Evolutionary conservation across 2,329 filamentous ascomycete species (phyloP), one percentile per base, ranked within the genome.

Genomic region (Ceratocystiopsis sp.): DNA sequence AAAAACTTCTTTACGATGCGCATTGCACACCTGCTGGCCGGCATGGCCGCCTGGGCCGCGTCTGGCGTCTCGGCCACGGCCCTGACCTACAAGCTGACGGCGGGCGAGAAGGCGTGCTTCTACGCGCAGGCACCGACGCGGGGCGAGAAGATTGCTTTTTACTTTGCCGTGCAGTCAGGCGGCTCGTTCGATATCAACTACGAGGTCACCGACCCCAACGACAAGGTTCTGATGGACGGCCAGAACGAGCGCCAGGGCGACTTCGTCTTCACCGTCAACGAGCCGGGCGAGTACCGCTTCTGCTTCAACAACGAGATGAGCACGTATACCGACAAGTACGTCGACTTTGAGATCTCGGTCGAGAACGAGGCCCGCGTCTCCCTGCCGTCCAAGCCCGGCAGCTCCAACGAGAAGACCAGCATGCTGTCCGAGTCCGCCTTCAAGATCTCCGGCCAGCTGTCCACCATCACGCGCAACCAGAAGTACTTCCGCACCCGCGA

Each of bases 251-350:
- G 89, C 51, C 89, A 96, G 65, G 91, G 89, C 43, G 91, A 98
- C 63, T 96, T 93, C 57, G 91, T 98, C 49, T 98, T 98, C 62
- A 94, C 87, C 0, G 91, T 87, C 38, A 84, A 85, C 55, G 76
- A 85, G 42, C 57, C 73, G 8, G 91, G 91, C 51, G 89, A 96
- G 57, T 95, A 96, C 66, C 76, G 78, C 43, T 96, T 98, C 68
- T 98, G 91, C 73, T 98, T 98, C 69, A 83, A 87, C 65, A 98
- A 98, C 58, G 82, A 91, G 59, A 94, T 98, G 83, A 93, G 84
- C 57, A 96, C 89, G 0, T 95, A 94, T 59, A 80, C 87, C 42
- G 91, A 98, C 65, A 98, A 98, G 67, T 78, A 85, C 59, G 87
- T 98, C 50, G 91, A 98, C 61, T 95, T 98, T 57, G 91, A 98